These are phyloP conservation scores for Trichoderma gracile DNA, from an alignment of 2,329 filamentous ascomycete genomes.

Conservation along the genomic window DNA sequence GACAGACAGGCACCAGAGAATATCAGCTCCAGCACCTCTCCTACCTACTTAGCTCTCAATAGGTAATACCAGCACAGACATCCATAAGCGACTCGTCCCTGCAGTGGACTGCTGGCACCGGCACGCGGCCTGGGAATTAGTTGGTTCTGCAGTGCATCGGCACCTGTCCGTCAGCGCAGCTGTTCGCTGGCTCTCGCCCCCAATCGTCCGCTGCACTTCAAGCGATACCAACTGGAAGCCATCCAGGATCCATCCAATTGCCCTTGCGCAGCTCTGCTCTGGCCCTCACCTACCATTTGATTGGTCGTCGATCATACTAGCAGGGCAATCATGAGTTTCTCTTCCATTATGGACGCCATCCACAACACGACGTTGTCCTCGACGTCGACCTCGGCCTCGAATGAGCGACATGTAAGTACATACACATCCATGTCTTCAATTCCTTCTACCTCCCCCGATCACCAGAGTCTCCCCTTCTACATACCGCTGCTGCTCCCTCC, in stretches of 20 bases:
- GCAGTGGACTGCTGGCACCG: conserved; percentile 19
- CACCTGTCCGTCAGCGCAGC: conserved; percentile 7
- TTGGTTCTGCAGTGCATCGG: conserved; percentile 7
- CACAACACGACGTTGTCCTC: too few species aligned
- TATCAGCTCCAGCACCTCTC: neutral
- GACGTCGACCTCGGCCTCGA: too few species aligned
- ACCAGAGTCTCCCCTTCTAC: conserved; percentile 5
- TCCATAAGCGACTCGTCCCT: neutral
- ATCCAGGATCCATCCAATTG: neutral
- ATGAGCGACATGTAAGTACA: too few species aligned
- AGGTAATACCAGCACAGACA: too few species aligned
- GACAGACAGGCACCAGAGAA: too few species aligned
- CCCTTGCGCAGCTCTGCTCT: neutral
- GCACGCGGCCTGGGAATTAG: conserved; percentile 7
- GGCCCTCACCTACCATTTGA: neutral
- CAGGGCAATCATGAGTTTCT: too few species aligned
- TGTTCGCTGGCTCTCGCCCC: neutral
- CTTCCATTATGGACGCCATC: too few species aligned
- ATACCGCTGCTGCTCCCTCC: conserved; percentile 8
- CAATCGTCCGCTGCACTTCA: neutral
- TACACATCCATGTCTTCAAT: too few species aligned
- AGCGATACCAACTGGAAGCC: too few species aligned
- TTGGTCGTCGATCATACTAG: too few species aligned
- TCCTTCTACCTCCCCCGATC: too few species aligned
- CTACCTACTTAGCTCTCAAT: too few species aligned